phyloP scores from a whole-genome alignment of 164 flowering plant species.

The Umbilicus rupestris region DNA sequence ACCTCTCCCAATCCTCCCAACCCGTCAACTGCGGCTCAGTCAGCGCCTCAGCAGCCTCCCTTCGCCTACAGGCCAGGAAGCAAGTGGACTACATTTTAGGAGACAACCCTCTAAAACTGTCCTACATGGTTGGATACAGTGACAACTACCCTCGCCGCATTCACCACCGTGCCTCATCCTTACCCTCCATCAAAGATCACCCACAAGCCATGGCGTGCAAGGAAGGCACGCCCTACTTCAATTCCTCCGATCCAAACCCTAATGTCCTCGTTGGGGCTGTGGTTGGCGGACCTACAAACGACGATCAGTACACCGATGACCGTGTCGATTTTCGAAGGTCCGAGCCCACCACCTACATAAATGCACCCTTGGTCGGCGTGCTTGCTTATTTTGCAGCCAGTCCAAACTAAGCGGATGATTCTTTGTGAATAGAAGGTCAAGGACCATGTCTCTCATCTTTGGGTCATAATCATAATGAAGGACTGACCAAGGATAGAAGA shows the following conservation, averaged over 20 bases:
- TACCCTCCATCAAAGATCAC: conserved; percentile 68
- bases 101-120: conserved; percentile 66
- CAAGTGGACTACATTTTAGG: conserved; percentile 87
- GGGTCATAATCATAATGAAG: not conserved
- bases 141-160: conserved; percentile 56
- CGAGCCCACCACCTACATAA: conserved; percentile 93
- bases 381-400: conserved; percentile 74
- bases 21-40: conserved; percentile 57
- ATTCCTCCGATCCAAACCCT: conserved; percentile 64
- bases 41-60: conserved; percentile 36
- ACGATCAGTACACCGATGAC: conserved; percentile 63
- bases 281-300: conserved; percentile 85
- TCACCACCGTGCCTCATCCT: conserved; percentile 86
- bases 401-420: conserved; percentile 22
- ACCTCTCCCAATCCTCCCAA: conserved; percentile 45
- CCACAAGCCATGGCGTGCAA: conserved; percentile 60
- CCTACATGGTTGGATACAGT: conserved; percentile 91
- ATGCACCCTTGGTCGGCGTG: conserved; percentile 88
- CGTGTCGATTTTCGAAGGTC: conserved; percentile 66
- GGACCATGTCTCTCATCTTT: not conserved
- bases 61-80: conserved; percentile 51
- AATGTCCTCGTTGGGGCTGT: conserved; percentile 65
- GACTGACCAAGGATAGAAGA: conserved; percentile 1
- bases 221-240: conserved; percentile 68
- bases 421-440: not conserved